Percentiles rank a stretch among this genome's conserved stretches.
Conservation (phyloP, 2,329 filamentous ascomycete genomes). For the Diaporthe sp. region DNA sequence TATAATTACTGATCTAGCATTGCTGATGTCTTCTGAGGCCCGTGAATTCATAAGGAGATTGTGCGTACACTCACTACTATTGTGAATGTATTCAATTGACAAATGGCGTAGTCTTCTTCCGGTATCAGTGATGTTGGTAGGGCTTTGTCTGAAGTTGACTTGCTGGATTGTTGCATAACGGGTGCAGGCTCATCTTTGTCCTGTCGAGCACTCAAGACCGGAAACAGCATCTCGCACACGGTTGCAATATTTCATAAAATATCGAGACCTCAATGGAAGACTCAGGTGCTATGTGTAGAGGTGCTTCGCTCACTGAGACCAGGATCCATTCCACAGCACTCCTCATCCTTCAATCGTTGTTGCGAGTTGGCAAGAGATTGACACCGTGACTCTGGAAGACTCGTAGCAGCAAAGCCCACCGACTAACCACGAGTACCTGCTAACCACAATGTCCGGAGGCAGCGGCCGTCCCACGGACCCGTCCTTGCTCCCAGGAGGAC, state of each 20-base stretch:
- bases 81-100: not conserved
- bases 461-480: not conserved
- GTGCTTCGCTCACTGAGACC: not conserved
- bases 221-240: not conserved
- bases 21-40: not conserved
- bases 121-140: not conserved
- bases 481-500: no score
- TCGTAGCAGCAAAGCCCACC: not conserved
- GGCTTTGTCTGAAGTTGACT: not conserved
- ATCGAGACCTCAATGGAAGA: not conserved
- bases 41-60: not conserved
- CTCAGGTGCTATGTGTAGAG: not conserved
- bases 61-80: not conserved
- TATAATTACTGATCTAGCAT: not conserved
- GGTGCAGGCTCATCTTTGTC: conserved; percentile 5
- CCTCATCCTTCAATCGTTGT: not conserved
- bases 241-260: not conserved
- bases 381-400: not conserved
- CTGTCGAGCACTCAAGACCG: not conserved
- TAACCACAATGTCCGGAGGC: not conserved
- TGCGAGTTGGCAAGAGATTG: not conserved
- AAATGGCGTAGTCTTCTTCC: not conserved
- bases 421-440: not conserved
- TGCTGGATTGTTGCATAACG: conserved; percentile 6
- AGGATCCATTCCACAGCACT: not conserved